Base-by-base conservation (phyloP, 2,329 filamentous ascomycete genomes). In the Xylariales sp. region DNA sequence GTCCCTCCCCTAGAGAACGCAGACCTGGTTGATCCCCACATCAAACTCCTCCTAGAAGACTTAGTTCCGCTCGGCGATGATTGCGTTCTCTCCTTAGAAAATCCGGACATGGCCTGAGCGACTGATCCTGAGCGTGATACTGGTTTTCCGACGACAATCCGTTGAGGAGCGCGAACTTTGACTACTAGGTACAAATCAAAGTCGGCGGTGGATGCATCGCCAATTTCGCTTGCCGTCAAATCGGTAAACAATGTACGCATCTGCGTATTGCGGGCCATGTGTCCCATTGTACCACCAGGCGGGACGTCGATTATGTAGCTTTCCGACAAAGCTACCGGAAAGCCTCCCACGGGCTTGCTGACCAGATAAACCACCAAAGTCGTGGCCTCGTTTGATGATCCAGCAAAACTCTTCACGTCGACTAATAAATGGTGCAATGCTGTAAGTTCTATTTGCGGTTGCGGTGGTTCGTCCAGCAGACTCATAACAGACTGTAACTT, bases 401-500 rank as follows among this genome's bases (percentile, higher is more conserved):
- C 88, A 1, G 84, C 81, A 47, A 96, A 84, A 7, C 84, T 83
- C 55, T 86, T 90, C 46, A 97, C 76, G 53, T 95, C 88, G 21
- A 96, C 76, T 44, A 95, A 71, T 4, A 94, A 64, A 52, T 97
- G 84, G 58, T 95, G 86, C 40, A 95, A 68, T 25, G 86, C 73
- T 1, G 79, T 82, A 37, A 83, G 74, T 51, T 88, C 89, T 12
- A 78, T 64, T 8, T 78, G 69, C 4, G 78, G 71, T 15, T 78
- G 76, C 0, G 89, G 90, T n/a, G 83, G 80, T 51, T 87, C 84
- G 44, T 95, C 84, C 33, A 98, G 72, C 54, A 97, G 76, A 62
- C 89, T 95, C 93, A 98, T 98, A 58, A 90, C 80, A 4, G 93
- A 94, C 67, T 98, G 94, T 43, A 97, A 70, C 58, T 82, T 88